phyloP scores from a whole-genome alignment of 2,329 filamentous ascomycete genomes.

The Setomelanomma holmii region DNA sequence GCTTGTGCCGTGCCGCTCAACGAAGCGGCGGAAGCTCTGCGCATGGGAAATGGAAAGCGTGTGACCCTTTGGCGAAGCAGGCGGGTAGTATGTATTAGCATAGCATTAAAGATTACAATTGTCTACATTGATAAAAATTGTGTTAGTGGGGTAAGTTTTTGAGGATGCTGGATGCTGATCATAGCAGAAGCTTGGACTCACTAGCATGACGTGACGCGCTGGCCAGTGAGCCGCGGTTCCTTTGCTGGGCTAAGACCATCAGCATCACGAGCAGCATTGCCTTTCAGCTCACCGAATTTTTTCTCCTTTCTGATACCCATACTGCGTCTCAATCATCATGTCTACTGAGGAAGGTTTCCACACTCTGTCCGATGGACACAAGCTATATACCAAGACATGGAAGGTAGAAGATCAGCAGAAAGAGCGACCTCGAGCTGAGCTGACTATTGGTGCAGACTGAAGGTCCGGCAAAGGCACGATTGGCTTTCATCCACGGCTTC shows the following conservation, averaged over 20 bases:
- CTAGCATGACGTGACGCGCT: background rate
- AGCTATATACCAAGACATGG: slow-evolving; percentile 69
- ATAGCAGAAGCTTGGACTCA: background rate
- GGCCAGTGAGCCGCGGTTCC: background rate
- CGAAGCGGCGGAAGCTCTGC: slow-evolving; percentile 28
- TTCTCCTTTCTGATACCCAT: background rate
- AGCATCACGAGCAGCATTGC: background rate
- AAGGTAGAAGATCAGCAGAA: slow-evolving; percentile 49
- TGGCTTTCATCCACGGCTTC: slow-evolving; percentile 89
- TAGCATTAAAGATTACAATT: slow-evolving; percentile 20
- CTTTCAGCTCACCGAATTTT: background rate
- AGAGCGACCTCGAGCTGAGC: slow-evolving; percentile 2
- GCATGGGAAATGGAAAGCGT: slow-evolving; percentile 15
- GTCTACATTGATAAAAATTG: slow-evolving; percentile 21
- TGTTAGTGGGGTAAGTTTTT: slow-evolving; percentile 24
- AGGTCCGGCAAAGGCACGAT: slow-evolving; percentile 68
- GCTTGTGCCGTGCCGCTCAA: slow-evolving; percentile 41
- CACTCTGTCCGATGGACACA: slow-evolving; percentile 58
- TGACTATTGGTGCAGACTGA: slow-evolving; percentile 56
- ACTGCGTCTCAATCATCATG: slow-evolving; percentile 27
- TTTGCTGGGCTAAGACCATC: background rate
- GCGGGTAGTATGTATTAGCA: slow-evolving; percentile 20
- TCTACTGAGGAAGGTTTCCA: slow-evolving; percentile 60
- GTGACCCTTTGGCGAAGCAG: slow-evolving; percentile 16
- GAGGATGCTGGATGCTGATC: background rate